A percentile compares a stretch with the other conserved stretches of the same genome.
Conservation (phyloP, 345 rosid species). For the Hypericum perforatum region DNA sequence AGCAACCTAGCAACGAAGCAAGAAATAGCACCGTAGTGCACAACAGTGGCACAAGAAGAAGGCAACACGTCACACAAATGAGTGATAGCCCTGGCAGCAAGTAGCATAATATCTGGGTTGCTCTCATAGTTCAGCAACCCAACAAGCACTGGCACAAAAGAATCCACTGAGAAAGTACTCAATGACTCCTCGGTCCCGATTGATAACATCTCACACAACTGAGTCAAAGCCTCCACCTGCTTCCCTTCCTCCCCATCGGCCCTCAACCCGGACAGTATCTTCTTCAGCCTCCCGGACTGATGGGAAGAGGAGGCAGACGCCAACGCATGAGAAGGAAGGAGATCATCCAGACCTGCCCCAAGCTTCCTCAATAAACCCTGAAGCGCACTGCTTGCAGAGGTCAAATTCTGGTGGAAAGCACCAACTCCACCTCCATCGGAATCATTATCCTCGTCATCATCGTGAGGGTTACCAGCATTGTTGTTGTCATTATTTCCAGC, state of each 20-base stretch:
- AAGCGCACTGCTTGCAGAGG: conserved; percentile 89
- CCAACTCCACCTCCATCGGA: conserved; percentile 72
- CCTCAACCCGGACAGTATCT: conserved; percentile 83
- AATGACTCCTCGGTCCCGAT: conserved; percentile 96
- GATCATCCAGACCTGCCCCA: conserved; percentile 91
- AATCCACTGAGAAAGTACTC: conserved; percentile 92
- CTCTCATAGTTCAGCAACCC: conserved; percentile 88
- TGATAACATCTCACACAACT: conserved; percentile 91
- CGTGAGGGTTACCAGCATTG: conserved; percentile 26
- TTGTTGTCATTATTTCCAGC: conserved; percentile 19
- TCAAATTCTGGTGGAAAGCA: conserved; percentile 72
- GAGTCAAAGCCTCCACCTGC: conserved; percentile 97
- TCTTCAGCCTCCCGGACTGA: conserved; percentile 76
- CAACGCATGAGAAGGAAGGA: conserved; percentile 69
- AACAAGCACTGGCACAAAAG: conserved; percentile 87
- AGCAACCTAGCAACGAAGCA: conserved; percentile 90
- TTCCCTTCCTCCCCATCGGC: conserved; percentile 95
- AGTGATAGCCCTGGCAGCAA: conserved; percentile 95
- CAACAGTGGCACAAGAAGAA: conserved; percentile 95
- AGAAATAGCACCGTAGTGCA: conserved; percentile 89
- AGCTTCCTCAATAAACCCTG: conserved; percentile 92
- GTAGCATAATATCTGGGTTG: conserved; percentile 96
- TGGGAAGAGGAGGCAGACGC: conserved; percentile 87
- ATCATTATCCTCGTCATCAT: conserved; percentile 70
- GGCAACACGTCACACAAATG: conserved; percentile 97